Conservation (phyloP, 1,284 basidiomycete genomes). For the Pisolithus thermaeus region DNA sequence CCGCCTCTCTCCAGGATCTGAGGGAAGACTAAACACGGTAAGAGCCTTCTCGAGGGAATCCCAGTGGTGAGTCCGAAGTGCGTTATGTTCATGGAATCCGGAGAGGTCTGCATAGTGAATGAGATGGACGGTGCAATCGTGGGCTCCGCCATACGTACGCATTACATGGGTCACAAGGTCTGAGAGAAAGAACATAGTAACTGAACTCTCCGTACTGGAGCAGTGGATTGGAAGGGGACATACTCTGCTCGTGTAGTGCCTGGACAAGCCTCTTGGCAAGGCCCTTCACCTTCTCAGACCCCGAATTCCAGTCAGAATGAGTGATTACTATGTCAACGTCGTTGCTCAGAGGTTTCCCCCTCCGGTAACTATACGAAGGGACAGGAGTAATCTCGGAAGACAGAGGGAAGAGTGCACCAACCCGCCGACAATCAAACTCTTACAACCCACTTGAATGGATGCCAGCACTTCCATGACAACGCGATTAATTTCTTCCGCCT, state of each 20-base stretch:
- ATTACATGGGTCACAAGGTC: conserved; percentile 64
- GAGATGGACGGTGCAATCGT: conserved; percentile 7
- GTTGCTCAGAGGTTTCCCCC: conserved; percentile 67
- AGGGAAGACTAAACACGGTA: conserved; percentile 59
- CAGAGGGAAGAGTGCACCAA: conserved; percentile 27
- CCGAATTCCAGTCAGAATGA: conserved; percentile 44
- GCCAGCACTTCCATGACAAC: conserved; percentile 55
- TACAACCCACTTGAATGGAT: conserved; percentile 51
- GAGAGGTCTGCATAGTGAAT: conserved; percentile 38
- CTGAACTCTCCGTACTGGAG: too few species aligned
- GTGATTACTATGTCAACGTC: conserved; percentile 80
- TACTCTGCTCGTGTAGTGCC: conserved; percentile 50
- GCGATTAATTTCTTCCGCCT: conserved; percentile 62
- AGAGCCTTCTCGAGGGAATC: conserved; percentile 69
- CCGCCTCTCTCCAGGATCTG: conserved; percentile 22
- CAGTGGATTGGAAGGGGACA: conserved; percentile 7
- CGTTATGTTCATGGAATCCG: conserved; percentile 48
- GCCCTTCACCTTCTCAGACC: conserved; percentile 39
- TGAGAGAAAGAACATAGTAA: conserved; percentile 17
- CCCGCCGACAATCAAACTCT: conserved; percentile 69
- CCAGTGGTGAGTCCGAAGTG: conserved; percentile 50
- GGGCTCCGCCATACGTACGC: conserved; percentile 39
- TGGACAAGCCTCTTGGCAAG: conserved; percentile 48
- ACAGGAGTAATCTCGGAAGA: not conserved
- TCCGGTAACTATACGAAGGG: conserved; percentile 50